These are phyloP conservation scores for Penicillium taxi DNA, from an alignment of 495 filamentous ascomycete species.

Conservation along the genomic window DNA sequence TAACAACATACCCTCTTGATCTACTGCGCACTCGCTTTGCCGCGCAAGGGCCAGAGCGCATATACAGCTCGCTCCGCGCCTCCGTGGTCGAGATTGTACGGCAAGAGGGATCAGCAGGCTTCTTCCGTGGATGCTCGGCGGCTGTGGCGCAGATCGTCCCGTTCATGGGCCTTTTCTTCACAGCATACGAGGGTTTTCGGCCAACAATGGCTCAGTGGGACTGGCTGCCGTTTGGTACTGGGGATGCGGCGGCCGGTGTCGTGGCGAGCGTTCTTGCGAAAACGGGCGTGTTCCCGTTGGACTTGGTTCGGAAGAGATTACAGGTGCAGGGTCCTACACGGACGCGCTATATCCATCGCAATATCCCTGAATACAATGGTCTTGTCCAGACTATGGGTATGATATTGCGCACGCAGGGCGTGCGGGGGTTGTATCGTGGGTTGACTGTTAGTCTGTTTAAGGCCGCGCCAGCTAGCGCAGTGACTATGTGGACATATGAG, in stretches of 20 bases:
- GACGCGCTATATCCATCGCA: constrained; percentile 66
- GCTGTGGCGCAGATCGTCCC: constrained; percentile 82
- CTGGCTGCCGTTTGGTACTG: constrained; percentile 59
- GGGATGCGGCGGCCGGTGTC: constrained; percentile 74
- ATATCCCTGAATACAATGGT: constrained; percentile 77
- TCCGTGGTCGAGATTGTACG: constrained; percentile 65
- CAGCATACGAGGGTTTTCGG: constrained; percentile 69
- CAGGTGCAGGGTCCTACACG: constrained; percentile 93
- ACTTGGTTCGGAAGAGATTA: constrained; percentile 83
- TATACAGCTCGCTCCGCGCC: constrained; percentile 62
- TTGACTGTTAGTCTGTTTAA: constrained; percentile 85
- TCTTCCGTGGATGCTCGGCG: constrained; percentile 78
- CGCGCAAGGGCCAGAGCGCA: constrained; percentile 75
- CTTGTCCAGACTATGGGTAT: constrained; percentile 53
- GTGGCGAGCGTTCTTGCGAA: constrained; percentile 74
- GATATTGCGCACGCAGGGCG: constrained; percentile 66
- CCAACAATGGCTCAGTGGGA: constrained; percentile 43
- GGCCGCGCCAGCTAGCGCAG: constrained; percentile 86
- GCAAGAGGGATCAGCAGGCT: constrained; percentile 67
- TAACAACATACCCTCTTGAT: constrained; percentile 85
- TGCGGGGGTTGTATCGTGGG: constrained; percentile 78
- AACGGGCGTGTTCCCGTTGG: constrained; percentile 86
- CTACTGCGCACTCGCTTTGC: constrained; percentile 91
- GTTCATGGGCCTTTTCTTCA: constrained; percentile 95
- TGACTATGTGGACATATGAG: constrained; percentile 99